Conservation (phyloP, 495 filamentous ascomycete species). For the Tuber microsphaerosporum region DNA sequence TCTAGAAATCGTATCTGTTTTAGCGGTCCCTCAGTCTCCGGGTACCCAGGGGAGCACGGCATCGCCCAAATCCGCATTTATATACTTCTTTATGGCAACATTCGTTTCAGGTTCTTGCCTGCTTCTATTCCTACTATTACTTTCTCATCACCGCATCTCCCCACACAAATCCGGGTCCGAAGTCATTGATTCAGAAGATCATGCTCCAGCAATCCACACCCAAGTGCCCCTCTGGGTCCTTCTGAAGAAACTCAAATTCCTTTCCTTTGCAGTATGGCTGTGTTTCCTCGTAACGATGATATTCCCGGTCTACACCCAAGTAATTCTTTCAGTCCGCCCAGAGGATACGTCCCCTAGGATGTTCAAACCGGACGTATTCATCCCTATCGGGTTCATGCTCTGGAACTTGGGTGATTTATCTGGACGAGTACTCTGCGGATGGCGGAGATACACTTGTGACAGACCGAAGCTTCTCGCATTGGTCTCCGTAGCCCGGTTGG, state of each 20-base stretch:
- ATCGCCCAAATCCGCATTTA: slow-evolving; percentile 67
- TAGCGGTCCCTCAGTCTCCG: slow-evolving; percentile 53
- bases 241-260: slow-evolving; percentile 65
- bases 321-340: slow-evolving; percentile 61
- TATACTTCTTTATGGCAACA: slow-evolving; percentile 87
- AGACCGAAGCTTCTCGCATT: slow-evolving; percentile 59
- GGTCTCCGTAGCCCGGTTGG: slow-evolving; percentile 54
- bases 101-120: slow-evolving; percentile 53
- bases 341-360: slow-evolving; percentile 50
- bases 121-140: slow-evolving; percentile 56
- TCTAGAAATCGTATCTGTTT: slow-evolving; percentile 63
- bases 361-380: slow-evolving; percentile 66
- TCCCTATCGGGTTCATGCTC: slow-evolving; percentile 81
- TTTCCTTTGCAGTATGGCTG: slow-evolving; percentile 62
- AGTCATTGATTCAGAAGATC: slow-evolving; percentile 45
- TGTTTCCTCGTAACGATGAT: slow-evolving; percentile 84
- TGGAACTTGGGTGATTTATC: slow-evolving; percentile 87
- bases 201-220: slow-evolving; percentile 46
- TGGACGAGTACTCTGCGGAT: slow-evolving; percentile 63
- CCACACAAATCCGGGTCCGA: slow-evolving; percentile 41
- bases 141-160: slow-evolving; percentile 47
- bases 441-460: slow-evolving; percentile 55
- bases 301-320: slow-evolving; percentile 82
- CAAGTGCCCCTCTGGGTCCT: slow-evolving; percentile 59
- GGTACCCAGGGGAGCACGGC: slow-evolving; percentile 22